Evolutionary conservation across 257 asterid species (phyloP).

Genomic region (Scutellaria galericulata): DNA sequence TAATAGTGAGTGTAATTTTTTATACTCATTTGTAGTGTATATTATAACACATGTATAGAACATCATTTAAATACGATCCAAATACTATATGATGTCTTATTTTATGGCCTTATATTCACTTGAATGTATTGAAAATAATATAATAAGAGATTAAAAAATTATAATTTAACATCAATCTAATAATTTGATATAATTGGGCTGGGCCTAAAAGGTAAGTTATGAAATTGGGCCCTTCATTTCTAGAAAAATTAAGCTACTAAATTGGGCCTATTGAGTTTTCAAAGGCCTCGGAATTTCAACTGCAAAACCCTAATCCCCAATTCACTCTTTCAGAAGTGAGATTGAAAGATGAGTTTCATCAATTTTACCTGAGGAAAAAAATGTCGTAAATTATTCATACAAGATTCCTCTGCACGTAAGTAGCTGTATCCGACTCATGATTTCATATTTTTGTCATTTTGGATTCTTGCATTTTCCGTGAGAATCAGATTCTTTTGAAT

Average conservation of each 20-base stretch:
- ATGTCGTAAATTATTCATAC: background rate
- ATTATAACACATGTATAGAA: too few species aligned
- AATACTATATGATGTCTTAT: too few species aligned
- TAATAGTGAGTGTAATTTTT: too few species aligned
- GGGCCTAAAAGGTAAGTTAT: background rate
- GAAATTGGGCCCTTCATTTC: background rate
- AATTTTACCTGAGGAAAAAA: slow-evolving; percentile 24
- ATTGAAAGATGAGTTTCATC: background rate
- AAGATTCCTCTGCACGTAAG: background rate
- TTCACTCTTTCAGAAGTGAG: slow-evolving; percentile 6
- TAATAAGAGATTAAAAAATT: background rate
- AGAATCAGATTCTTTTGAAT: background rate
- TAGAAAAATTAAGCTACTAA: too few species aligned
- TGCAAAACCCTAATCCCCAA: slow-evolving; percentile 33
- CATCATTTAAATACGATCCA: too few species aligned
- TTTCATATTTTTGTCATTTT: slow-evolving; percentile 11
- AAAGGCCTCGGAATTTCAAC: background rate
- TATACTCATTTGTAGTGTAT: too few species aligned
- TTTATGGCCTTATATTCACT: too few species aligned
- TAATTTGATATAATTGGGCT: too few species aligned
- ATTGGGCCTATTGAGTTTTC: background rate
- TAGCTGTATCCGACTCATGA: background rate
- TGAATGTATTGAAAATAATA: too few species aligned
- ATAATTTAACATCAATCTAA: too few species aligned
- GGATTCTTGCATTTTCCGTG: background rate